A percentile compares a stretch with the other conserved stretches of the same genome.
These are phyloP conservation scores for Coniosporium tulheliwenetii DNA, from an alignment of 2,329 filamentous ascomycete species.

Conservation along the genomic window DNA sequence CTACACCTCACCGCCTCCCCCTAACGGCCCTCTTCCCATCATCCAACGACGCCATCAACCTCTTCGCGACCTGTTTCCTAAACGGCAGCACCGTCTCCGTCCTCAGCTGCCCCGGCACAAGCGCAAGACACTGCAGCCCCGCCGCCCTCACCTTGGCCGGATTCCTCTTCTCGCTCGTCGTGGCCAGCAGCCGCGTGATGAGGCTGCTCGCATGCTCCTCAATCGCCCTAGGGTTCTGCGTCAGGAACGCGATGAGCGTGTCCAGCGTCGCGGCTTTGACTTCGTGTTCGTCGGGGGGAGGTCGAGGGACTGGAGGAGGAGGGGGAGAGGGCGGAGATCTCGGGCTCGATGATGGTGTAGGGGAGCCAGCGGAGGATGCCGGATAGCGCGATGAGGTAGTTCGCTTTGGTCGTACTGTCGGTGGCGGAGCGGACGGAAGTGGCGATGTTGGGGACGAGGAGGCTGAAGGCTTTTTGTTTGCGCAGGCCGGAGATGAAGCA, in stretches of 20 bases:
- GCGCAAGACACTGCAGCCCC: conserved; percentile 30
- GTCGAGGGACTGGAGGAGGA: conserved; percentile 50
- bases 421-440: conserved; percentile 30
- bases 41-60: conserved; percentile 39
- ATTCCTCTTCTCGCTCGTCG: conserved; percentile 11
- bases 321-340: conserved; percentile 40
- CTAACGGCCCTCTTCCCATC: conserved; percentile 47
- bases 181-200: conserved; percentile 37
- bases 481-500: conserved; percentile 45
- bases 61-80: conserved; percentile 39
- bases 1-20: conserved; percentile 46
- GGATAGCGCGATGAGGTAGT: conserved; percentile 47
- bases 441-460: conserved; percentile 41
- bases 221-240: conserved; percentile 36
- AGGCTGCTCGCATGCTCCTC: conserved; percentile 42
- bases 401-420: conserved; percentile 32
- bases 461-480: conserved; percentile 48
- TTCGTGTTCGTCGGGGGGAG: conserved; percentile 20
- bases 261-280: conserved; percentile 46
- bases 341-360: conserved; percentile 42
- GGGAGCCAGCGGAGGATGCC: conserved; percentile 45
- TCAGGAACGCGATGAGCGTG: conserved; percentile 41
- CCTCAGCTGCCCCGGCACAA: conserved; percentile 31
- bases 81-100: conserved; percentile 39
- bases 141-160: conserved; percentile 28